These are phyloP conservation scores for Acer negundo DNA, from an alignment of 345 rosid genomes.

Conservation along the genomic window DNA sequence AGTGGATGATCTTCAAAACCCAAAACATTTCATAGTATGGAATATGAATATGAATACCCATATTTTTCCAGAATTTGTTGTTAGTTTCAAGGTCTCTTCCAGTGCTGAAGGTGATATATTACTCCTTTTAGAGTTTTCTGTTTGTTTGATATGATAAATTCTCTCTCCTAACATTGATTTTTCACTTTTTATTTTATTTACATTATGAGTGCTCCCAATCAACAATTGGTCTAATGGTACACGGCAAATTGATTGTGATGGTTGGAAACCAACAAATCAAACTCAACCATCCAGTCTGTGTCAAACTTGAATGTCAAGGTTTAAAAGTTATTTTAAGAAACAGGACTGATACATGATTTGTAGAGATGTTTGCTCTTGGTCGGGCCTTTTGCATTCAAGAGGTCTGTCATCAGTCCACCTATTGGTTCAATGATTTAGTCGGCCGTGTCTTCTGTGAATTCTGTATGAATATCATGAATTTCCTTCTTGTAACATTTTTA, in stretches of 20 bases:
- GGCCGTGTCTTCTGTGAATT: slow-evolving; percentile 35
- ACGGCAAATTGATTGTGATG: slow-evolving; percentile 24
- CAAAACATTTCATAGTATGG: slow-evolving; percentile 70
- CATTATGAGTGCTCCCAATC: slow-evolving; percentile 7
- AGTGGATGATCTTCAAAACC: slow-evolving; percentile 72
- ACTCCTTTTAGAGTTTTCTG: slow-evolving; percentile 14
- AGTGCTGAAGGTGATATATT: slow-evolving; percentile 70
- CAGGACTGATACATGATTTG: slow-evolving; percentile 36
- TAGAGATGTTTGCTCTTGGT: slow-evolving; percentile 39
- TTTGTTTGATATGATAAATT: neutral
- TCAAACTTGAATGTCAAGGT: slow-evolving; percentile 25
- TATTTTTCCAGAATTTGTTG: slow-evolving; percentile 79
- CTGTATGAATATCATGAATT: slow-evolving; percentile 18
- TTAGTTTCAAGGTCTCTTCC: slow-evolving; percentile 80
- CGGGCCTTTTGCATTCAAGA: slow-evolving; percentile 36
- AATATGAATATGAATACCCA: slow-evolving; percentile 85
- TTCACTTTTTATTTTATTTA: slow-evolving; percentile 1
- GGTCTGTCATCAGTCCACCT: slow-evolving; percentile 38
- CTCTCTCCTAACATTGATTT: slow-evolving; percentile 13
- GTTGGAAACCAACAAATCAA: slow-evolving; percentile 27
- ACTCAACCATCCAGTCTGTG: slow-evolving; percentile 27
- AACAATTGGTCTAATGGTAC: slow-evolving; percentile 28
- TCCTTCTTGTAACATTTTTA: slow-evolving; percentile 17
- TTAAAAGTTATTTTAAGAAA: slow-evolving; percentile 31
- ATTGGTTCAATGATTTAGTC: slow-evolving; percentile 29